Base-by-base conservation (phyloP, 176 grass and related monocot genomes). In the Lolium multiflorum region DNA sequence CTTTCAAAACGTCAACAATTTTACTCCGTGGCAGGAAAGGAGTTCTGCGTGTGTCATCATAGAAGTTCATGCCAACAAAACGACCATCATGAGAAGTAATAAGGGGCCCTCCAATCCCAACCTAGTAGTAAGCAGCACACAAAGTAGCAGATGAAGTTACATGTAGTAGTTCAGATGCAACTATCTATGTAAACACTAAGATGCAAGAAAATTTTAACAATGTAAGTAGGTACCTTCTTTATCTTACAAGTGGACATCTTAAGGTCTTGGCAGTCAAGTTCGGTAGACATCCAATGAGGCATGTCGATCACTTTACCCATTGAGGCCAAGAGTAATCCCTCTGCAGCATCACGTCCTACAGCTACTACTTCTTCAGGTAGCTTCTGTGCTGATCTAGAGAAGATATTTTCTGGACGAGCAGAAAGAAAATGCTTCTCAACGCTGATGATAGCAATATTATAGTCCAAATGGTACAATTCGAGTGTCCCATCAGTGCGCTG, bases 381-480 rank as follows among this genome's bases (percentile, higher is more conserved):
- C 39, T 22, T 72, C n/a, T 46, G 39, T 46, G n/a, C 20, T 6
- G 11, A 47, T 21, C 39, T 12, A 21, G 0, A 57, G 65, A 81
- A 61, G 49, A 87, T 74, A 15, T 74, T 37, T 7, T 54, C 25
- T 39, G 46, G 57, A 6, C 69, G 21, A 74, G 50, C 18, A 44
- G 78, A 26, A 43, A 13, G 16, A 5, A 87, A 81, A 55, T 9
- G 3, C 9, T 74, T 44, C 15, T 52, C 21, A 35, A 75, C 3
- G 64, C 57, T 65, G 57, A 81, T 49, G 73, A 81, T 46, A 75
- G 78, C 78, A 64, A 87, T 87, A 18, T 87, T 87, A 43, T 74
- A 87, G 13, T 81, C 49, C 3, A 41, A 74, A 25, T 81, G 11
- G 72, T 81, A 81, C 4, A 49, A 20, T 54, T 87, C 67, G 26